These are phyloP conservation scores for Hypoxylon sp. DNA, from an alignment of 2,329 filamentous ascomycete species.

Conservation along the genomic window DNA sequence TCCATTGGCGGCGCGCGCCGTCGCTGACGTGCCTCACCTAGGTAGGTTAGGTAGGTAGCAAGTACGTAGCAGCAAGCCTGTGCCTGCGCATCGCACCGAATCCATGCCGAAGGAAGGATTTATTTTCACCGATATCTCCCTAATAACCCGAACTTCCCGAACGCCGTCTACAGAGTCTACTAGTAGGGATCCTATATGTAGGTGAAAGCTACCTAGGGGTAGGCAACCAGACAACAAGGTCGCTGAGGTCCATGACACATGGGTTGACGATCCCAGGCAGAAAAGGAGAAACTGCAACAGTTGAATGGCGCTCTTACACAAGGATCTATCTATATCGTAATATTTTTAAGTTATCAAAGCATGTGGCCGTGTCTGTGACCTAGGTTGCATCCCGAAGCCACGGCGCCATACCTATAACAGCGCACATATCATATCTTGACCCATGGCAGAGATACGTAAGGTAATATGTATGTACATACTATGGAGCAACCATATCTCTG, in stretches of 20 bases:
- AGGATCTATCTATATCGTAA: slow-evolving; percentile 8
- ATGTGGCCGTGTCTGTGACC: slow-evolving; percentile 12
- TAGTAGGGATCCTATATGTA: no score
- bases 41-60: slow-evolving; percentile 23
- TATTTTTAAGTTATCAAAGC: slow-evolving; percentile 3
- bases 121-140: slow-evolving; percentile 33
- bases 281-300: slow-evolving; percentile 3
- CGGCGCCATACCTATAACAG: slow-evolving; percentile 10
- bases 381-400: slow-evolving; percentile 32
- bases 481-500: background rate
- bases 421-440: background rate
- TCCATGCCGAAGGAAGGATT: slow-evolving; percentile 19
- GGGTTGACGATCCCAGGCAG: slow-evolving; percentile 6
- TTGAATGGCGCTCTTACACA: slow-evolving; percentile 6
- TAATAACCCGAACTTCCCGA: slow-evolving; percentile 19
- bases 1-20: slow-evolving; percentile 21
- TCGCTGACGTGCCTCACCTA: slow-evolving; percentile 18
- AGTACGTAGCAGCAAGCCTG: slow-evolving; percentile 8
- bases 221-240: slow-evolving; percentile 9
- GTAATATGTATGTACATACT: no score
- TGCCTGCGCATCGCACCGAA: slow-evolving; percentile 14
- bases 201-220: no score
- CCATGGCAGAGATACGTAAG: background rate
- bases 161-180: background rate
- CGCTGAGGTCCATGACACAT: background rate